phyloP scores from a whole-genome alignment of 2,329 filamentous ascomycete species.

The Fusarium goolgardi region DNA sequence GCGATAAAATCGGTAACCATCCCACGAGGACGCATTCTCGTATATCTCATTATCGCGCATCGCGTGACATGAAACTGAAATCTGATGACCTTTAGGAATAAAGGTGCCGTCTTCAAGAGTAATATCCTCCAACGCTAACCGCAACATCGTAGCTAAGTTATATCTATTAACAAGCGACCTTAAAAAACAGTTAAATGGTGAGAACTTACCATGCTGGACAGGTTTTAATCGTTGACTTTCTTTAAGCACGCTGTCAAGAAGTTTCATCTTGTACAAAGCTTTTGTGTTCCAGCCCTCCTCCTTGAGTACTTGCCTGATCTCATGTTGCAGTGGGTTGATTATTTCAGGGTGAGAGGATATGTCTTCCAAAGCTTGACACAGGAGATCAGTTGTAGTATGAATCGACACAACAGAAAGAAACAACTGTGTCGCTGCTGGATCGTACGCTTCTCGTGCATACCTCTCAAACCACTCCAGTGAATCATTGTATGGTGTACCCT shows the following conservation, averaged over 20 bases:
- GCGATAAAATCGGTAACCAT: not conserved
- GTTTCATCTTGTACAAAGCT: slow-evolving; percentile 1
- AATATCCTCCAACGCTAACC: not conserved
- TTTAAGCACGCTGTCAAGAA: not conserved
- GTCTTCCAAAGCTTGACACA: not conserved
- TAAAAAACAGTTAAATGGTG: not conserved
- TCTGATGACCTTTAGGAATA: not conserved
- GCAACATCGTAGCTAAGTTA: not conserved
- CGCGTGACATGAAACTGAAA: not conserved
- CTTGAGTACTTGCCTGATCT: not conserved
- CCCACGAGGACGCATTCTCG: not conserved
- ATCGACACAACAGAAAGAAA: not conserved
- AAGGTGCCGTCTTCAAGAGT: not conserved
- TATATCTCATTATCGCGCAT: not conserved
- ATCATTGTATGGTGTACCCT: not conserved
- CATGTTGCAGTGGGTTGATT: not conserved
- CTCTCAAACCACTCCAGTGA: not conserved
- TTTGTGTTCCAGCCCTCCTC: not conserved
- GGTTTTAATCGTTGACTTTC: not conserved
- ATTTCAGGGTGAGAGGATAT: not conserved
- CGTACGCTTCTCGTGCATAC: not conserved
- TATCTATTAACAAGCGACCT: too few relatives aligned
- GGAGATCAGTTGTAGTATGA: not conserved
- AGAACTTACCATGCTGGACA: not conserved
- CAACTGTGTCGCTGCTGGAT: slow-evolving; percentile 63